These are phyloP conservation scores for Agarophyton chilense DNA, from an alignment of 23 red algal species.

Conservation along the genomic window DNA sequence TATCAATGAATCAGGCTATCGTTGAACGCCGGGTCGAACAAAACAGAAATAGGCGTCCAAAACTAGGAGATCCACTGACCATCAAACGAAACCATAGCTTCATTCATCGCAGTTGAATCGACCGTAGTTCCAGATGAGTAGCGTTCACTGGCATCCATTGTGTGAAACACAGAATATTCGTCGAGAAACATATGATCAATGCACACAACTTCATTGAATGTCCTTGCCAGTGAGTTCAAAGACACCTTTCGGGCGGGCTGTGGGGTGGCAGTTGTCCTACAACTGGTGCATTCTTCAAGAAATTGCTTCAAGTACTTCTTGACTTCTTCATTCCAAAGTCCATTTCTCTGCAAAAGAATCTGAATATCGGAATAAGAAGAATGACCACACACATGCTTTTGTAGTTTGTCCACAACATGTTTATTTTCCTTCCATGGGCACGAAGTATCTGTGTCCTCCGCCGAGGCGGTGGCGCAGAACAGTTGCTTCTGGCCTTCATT, in stretches of 20 bases:
- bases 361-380: not conserved
- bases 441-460: not conserved
- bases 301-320: not conserved
- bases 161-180: not conserved
- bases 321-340: not conserved
- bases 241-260: not conserved
- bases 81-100: not conserved
- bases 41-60: not conserved
- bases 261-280: not conserved
- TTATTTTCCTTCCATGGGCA: not conserved
- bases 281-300: not conserved
- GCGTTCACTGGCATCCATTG: not conserved
- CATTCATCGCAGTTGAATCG: not conserved
- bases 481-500: too few relatives aligned
- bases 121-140: not conserved
- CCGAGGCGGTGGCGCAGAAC: not conserved
- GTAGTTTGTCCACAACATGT: constrained; percentile 5
- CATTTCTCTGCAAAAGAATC: not conserved
- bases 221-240: not conserved
- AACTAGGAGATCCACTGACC: not conserved
- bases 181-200: constrained; percentile 29
- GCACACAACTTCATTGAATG: constrained; percentile 16
- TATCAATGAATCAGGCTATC: not conserved
- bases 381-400: constrained; percentile 5
- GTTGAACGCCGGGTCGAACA: constrained; percentile 17